Conservation (phyloP, 2,329 filamentous ascomycete species). For the Fusarium caatingaense region DNA sequence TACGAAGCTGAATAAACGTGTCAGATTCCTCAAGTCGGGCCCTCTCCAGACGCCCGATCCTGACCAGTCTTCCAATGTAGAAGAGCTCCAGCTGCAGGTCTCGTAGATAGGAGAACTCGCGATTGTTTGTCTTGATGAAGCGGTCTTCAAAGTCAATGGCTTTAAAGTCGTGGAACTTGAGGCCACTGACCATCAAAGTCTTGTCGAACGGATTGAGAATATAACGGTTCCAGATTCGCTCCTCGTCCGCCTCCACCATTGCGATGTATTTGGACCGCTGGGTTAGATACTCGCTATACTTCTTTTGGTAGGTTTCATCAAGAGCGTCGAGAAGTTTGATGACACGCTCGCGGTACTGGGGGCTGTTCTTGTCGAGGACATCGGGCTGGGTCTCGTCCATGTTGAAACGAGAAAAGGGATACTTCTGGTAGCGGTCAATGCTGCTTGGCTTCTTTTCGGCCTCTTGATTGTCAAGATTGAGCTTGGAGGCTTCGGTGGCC, state of each 20-base stretch:
- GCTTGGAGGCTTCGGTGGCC: neutral
- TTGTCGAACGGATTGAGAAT: conserved; percentile 15
- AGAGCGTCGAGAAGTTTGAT: conserved; percentile 14
- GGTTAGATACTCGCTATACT: conserved; percentile 2
- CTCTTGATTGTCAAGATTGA: neutral
- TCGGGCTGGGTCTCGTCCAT: neutral
- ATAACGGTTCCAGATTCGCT: conserved; percentile 23
- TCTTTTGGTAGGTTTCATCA: neutral
- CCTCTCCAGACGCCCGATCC: conserved; percentile 15
- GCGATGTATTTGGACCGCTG: neutral
- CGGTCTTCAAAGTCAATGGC: neutral
- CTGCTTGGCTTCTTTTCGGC: neutral
- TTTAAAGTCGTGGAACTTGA: neutral
- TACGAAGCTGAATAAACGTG: conserved; percentile 18
- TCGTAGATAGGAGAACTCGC: neutral
- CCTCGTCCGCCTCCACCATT: neutral
- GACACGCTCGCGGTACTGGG: conserved; percentile 20
- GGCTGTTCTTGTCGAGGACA: conserved; percentile 14
- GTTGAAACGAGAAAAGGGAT: conserved; percentile 17
- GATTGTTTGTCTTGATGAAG: neutral
- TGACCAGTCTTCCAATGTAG: conserved; percentile 4
- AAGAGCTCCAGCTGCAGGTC: neutral
- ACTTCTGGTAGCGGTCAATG: conserved; percentile 8
- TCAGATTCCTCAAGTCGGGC: conserved; percentile 18
- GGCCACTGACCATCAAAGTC: neutral